Evolutionary conservation across 2,329 filamentous ascomycete genomes (phyloP), one percentile per base, ranked within the genome.

Genomic region (Diaporthe velutina): DNA sequence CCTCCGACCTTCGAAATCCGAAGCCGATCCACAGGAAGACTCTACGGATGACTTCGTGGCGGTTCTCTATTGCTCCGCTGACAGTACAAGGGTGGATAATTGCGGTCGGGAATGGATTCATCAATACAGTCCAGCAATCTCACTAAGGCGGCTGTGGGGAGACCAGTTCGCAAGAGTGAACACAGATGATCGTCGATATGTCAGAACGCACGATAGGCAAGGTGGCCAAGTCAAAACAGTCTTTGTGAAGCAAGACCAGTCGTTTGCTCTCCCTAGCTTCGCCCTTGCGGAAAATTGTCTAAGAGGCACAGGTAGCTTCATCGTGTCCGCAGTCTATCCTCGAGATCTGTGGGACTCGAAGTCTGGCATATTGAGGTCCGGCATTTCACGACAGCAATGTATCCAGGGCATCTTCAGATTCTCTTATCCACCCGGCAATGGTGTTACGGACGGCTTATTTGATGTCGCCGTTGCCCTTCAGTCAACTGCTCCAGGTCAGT

Each of bases 201-300:
- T 45, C 38, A 13, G 8, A 6, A n/a, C 1, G 40, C n/a, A 30
- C 30, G 8, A 64, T 17, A n/a, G 58, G 40, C 15, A 30, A 45
- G 38, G 38, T 22, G 38, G 58, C 25, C 15, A 64, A 30, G 9
- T 64, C 38, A 45, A n/a, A 22, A 45, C 58, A 17, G 5, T 64
- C n/a, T 64, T 64, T 22, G 58, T 64, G 35, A 64, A 64, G 58
- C 58, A 64, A 13, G 40, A 64, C 7, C 58, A 64, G 25, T 30
- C 38, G 3, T 25, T 45, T 12, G 30, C 40, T 30, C 58, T 64
- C 10, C 58, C 38, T 1, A 45, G 58, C 58, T 64, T 64, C 15
- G 6, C 9, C 4, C 9, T 64, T 9, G 7, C n/a, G 1, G 40
- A 64, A 22, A 22, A 19, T 6, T 3, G 30, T 19, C 38, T 64